Evolutionary conservation across 2,329 filamentous ascomycete genomes (phyloP), one percentile per base, ranked within the genome.

Genomic region (Paecilomyces dactylethromorphus): DNA sequence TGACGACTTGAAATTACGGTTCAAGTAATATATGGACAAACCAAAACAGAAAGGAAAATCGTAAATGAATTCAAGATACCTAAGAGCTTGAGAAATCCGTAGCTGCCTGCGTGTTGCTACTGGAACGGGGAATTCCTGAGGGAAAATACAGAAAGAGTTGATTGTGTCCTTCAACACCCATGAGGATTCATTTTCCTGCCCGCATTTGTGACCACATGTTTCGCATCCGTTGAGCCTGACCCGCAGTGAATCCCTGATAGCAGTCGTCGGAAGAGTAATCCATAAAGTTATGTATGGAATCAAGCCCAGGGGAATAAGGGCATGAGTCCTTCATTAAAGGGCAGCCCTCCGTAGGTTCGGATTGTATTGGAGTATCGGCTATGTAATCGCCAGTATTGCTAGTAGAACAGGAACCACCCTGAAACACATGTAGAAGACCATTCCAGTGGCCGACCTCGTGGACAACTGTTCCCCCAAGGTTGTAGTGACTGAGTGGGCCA

Each of bases 221-320:
- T 63, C 76, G 71, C 77, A 85, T 84, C 56, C 82, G 69, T 59
- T 73, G 67, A 21, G 76, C 71, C 73, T 85, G 82, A 45, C 75
- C 71, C 1, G 71, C 65, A 6, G 82, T 83, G 62, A 85, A 85
- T 1, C 69, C 73, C 62, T 75, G 74, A 68, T 85, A 84, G 62
- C 82, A 85, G 21, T 74, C 76, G 73, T 85, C 83, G 7, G 74
- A 78, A 3, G 77, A 79, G 67, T 85, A 84, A 69, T 86, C 83
- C 83, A 86, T 85, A 64, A 81, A 85, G 65, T 85, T 84, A 60
- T 82, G 79, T 57, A 85, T 80, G 3, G 80, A 73, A 69, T 85
- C 83, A 12, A 74, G 56, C 0, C 79, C 80, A 11, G 73, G 69
- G 24, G 70, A 69, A 24, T 69, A 66, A 0, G 80, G 79, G 65